Evolutionary conservation across 345 rosid species (phyloP), one percentile per base, ranked within the genome.

Genomic region (Citrus medica): DNA sequence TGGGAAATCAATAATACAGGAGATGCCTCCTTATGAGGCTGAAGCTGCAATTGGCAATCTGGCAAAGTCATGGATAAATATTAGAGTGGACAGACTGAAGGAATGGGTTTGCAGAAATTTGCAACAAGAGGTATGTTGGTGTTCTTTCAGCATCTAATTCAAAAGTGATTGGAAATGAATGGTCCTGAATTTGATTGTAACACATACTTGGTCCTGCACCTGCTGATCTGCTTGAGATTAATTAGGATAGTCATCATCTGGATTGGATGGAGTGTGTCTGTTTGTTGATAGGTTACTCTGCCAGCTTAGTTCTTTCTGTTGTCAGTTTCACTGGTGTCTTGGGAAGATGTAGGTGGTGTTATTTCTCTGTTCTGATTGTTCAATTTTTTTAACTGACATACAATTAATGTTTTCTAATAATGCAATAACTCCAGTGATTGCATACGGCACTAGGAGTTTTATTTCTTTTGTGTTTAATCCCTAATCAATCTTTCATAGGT

Each of bases 1-100:
- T 13, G 99, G 99, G 74, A 96, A 92, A 84, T 92, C 98, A 3
- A 90, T 96, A 75, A 96, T 96, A 77, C 90, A 90, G 83, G 98
- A 96, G 85, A 96, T 96, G 99, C 95, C 98, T 80, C 99, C 99
- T 74, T 96, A 82, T 59, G 99, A 96, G 87, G 94, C 97, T 25
- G 97, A 96, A 80, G 85, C 89, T 32, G 91, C 89, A 64, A 91
- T 94, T 67, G 89, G 89, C 78, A 83, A 89, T 79, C 93, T 94
- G 37, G 98, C 92, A 37, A 90, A 88, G 69, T 79, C 87, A 5
- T 96, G 99, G 99, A 94, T 96, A 79, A 94, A 84, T 69, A 84
- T 87, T 35, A 86, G 98, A 85, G 82, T 90, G 22, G 97, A 94
- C 72, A 89, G 97, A 85, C 76, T 96, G 22, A 91, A 88, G 87